Evolutionary conservation across 768 basidiomycete species (phyloP).

Genomic region (Exsudoporus frostii): DNA sequence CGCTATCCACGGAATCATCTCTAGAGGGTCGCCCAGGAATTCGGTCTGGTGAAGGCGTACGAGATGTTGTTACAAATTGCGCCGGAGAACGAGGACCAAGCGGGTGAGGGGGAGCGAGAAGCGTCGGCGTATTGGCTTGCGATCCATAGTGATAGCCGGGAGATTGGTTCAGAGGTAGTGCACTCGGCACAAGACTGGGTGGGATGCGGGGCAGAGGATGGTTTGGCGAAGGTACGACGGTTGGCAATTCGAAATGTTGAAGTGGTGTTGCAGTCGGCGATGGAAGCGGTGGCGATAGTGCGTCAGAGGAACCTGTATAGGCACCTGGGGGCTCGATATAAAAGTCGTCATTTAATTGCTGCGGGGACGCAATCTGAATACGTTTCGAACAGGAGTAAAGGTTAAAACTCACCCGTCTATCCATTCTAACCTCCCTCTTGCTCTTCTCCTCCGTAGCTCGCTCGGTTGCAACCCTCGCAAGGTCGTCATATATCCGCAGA

Average conservation of each 20-base stretch:
- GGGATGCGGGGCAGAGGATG: slow-evolving; percentile 41
- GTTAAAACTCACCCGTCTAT: slow-evolving; percentile 52
- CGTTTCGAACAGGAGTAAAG: slow-evolving; percentile 16
- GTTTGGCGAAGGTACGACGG: slow-evolving; percentile 28
- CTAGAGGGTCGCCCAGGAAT: slow-evolving; percentile 13
- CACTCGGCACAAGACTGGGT: slow-evolving; percentile 23
- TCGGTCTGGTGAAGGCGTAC: slow-evolving; percentile 70
- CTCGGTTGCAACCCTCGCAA: slow-evolving; percentile 61
- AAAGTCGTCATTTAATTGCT: slow-evolving; percentile 29
- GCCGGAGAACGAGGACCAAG: slow-evolving; percentile 69
- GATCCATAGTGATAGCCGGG: slow-evolving; percentile 22
- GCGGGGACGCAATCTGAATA: not conserved
- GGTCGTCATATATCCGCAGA: slow-evolving; percentile 72
- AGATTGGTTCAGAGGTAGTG: slow-evolving; percentile 11
- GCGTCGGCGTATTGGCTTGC: slow-evolving; percentile 29
- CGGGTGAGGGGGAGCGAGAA: slow-evolving; percentile 67
- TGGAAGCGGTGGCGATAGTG: slow-evolving; percentile 25
- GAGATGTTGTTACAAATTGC: slow-evolving; percentile 45
- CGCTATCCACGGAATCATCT: slow-evolving; percentile 24
- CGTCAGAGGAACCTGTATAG: slow-evolving; percentile 28
- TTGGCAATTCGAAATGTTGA: slow-evolving; percentile 31
- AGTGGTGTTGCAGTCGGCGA: slow-evolving; percentile 30
- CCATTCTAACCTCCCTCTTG: slow-evolving; percentile 62
- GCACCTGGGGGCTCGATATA: slow-evolving; percentile 17
- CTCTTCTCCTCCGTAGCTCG: slow-evolving; percentile 63